Base-by-base conservation (phyloP, 2,329 filamentous ascomycete genomes). In the Chaetomium strumarium region DNA sequence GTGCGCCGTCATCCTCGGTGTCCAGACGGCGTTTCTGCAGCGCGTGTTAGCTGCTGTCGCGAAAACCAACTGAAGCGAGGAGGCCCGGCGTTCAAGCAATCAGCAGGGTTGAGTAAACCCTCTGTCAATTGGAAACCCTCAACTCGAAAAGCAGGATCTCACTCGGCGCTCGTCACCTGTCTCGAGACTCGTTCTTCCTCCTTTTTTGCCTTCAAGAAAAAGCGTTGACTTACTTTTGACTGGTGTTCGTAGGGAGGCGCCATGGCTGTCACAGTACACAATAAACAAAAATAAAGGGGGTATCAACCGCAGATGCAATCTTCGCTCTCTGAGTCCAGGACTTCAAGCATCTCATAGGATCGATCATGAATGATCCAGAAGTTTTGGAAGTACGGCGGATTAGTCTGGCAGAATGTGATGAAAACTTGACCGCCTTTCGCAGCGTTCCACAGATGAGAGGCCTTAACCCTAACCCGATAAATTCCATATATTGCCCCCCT, bases 1-100 rank as follows among this genome's bases (percentile, higher is more conserved):
- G 64, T 57, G 64, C 60, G 49, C 66, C 70, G 40, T 51, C 59
- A 24, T 65, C 63, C 11, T 73, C 70, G 56, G 71, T 66, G 31
- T 68, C 70, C 33, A 72, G 70, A 55, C 79, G 79, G 50, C 77
- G 73, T 64, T 77, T 79, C 79, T 82, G 52, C 14, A 10, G n/a
- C 5, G 2, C 10, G 2, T 34, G 38, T 56, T 36, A 56, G 54
- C 39, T 13, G 37, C 3, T 29, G 42, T 20, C 45, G 5, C 4
- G 34, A 37, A 8, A 37, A 36, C n/a, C 11, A 13, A 37, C 33
- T 14, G 33, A n/a, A n/a, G n/a, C 31, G 31, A 8, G 31, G 8
- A 12, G 31, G 31, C 33, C 33, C 13, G 11, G 33, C 12, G 11
- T 34, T 34, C 33, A 34, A n/a, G n/a, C n/a, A n/a, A n/a, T n/a